phyloP scores from a whole-genome alignment of 192 early-diverging fungal genomes.

The Entophlyctis helioformis region DNA sequence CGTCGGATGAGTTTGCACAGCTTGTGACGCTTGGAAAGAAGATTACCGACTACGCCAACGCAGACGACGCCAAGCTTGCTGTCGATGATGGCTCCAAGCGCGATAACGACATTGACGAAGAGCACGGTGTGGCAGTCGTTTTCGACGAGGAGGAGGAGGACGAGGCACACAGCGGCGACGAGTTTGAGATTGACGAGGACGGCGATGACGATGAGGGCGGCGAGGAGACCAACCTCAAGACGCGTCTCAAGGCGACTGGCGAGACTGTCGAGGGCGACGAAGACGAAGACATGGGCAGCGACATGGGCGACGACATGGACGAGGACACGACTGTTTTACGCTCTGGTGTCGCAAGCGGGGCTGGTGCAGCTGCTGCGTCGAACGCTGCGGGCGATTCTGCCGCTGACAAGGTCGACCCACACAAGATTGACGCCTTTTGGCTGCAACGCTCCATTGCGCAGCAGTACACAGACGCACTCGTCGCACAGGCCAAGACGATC shows the following conservation, averaged over 20 bases:
- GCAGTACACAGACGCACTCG: constrained; percentile 72
- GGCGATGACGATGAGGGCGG: constrained; percentile 15
- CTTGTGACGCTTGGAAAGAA: constrained; percentile 87
- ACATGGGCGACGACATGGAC: constrained; percentile 37
- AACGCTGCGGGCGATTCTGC: constrained; percentile 8
- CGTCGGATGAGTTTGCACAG: constrained; percentile 71
- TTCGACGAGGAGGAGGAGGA: constrained; percentile 94
- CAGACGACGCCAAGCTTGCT: constrained; percentile 35
- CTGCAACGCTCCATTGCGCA: constrained; percentile 74
- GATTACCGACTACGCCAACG: constrained; percentile 76
- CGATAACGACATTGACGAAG: constrained; percentile 54
- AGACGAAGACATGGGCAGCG: constrained; percentile 56
- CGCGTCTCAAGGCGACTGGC: constrained; percentile 66
- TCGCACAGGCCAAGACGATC: constrained; percentile 79
- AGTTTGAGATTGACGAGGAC: constrained; percentile 36
- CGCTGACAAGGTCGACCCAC: constrained; percentile 30
- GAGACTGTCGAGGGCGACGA: constrained; percentile 84
- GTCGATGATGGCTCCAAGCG: constrained; percentile 42
- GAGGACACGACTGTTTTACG: constrained; percentile 6
- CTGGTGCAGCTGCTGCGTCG: constrained; percentile 9
- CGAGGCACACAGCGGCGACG: constrained; percentile 51
- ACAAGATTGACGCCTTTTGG: constrained; percentile 96
- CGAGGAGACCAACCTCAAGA: constrained; percentile 7
- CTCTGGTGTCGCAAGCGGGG: constrained; percentile 19
- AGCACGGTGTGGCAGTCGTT: constrained; percentile 85